Conservation (phyloP, 805 yeast species). For the Starmera pachycereana region DNA sequence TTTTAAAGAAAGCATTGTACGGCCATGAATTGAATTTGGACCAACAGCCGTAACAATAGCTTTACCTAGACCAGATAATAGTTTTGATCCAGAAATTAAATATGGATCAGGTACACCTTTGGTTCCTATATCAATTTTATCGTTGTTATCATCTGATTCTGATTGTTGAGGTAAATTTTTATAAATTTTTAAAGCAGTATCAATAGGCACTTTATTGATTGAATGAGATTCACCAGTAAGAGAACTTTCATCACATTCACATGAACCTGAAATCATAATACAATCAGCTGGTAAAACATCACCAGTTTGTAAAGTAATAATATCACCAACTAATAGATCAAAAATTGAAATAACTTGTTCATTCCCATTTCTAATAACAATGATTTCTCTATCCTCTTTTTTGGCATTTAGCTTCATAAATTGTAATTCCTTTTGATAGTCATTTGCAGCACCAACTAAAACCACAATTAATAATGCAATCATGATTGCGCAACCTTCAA, state of each 20-base stretch:
- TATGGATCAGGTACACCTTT: slow-evolving; percentile 59
- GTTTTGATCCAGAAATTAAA: slow-evolving; percentile 84
- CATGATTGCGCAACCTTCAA: slow-evolving; percentile 96
- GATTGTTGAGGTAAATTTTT: slow-evolving; percentile 15
- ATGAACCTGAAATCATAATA: slow-evolving; percentile 57
- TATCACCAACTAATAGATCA: slow-evolving; percentile 79
- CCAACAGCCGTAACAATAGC: slow-evolving; percentile 91
- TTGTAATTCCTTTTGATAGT: slow-evolving; percentile 92
- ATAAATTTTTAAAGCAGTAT: slow-evolving; percentile 23
- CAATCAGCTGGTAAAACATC: slow-evolving; percentile 90
- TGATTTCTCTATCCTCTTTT: slow-evolving; percentile 72
- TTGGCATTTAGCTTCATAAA: slow-evolving; percentile 81
- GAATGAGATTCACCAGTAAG: slow-evolving; percentile 92
- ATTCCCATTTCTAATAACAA: slow-evolving; percentile 64
- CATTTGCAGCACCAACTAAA: slow-evolving; percentile 89
- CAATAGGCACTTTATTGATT: slow-evolving; percentile 55
- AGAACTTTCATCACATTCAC: slow-evolving; percentile 87
- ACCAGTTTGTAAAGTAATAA: slow-evolving; percentile 79
- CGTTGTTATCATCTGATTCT: slow-evolving; percentile 5
- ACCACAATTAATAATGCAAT: slow-evolving; percentile 88
- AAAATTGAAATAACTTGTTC: slow-evolving; percentile 61
- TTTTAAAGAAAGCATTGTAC: slow-evolving; percentile 73
- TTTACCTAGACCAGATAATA: slow-evolving; percentile 76
- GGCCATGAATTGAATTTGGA: slow-evolving; percentile 78
- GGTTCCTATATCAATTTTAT: slow-evolving; percentile 25